Base-by-base conservation (phyloP, 2,329 filamentous ascomycete species). In the Colletotrichum falcatum region DNA sequence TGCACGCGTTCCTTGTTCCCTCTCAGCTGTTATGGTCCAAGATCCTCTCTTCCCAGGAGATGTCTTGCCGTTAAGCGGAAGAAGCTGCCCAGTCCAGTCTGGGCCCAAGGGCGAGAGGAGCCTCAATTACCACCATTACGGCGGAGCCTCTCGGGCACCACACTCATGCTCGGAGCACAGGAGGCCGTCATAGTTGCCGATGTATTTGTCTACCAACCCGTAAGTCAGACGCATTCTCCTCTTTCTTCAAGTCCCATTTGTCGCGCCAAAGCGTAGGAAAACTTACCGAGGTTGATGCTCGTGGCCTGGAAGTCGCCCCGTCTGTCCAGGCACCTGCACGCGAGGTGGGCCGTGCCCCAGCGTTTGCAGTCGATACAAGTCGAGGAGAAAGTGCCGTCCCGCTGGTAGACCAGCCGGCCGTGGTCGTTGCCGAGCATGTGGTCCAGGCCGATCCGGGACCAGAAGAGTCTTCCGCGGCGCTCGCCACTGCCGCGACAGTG, bases 391-490 rank as follows among this genome's bases (percentile, higher is more conserved):
- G 20, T 35, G 28, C 64, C 64, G 26, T 53, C 16, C 11, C 20
- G 30, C 56, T 28, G 64, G 56, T 66, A 66, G 44, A 61, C 64
- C 44, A 66, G 28, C 35, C 33, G 56, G 56, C 64, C 64, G 48
- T 48, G 46, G 26, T 61, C 48, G 48, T 66, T 66, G 55, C 56
- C 64, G 56, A 66, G 56, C 56, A 66, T 66, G 48, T 66, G 64
- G 46, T 66, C 64, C 55, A 66, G 48, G 28, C 58, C 56, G 56
- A 66, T 44, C 30, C 56, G 56, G 37, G 64, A 61, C 64, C 64
- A 66, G 48, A 28, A 62, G 48, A 48, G 23, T 1, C 9, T 37
- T 1, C 58, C 58, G 5, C 37, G 16, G n/a, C 58, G 33, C 14
- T 26, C 33, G 12, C 63, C 63, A 26, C 58, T 37, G 58, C 28